phyloP scores from a whole-genome alignment of 2,329 filamentous ascomycete species.

The Plenodomus tracheiphilus region DNA sequence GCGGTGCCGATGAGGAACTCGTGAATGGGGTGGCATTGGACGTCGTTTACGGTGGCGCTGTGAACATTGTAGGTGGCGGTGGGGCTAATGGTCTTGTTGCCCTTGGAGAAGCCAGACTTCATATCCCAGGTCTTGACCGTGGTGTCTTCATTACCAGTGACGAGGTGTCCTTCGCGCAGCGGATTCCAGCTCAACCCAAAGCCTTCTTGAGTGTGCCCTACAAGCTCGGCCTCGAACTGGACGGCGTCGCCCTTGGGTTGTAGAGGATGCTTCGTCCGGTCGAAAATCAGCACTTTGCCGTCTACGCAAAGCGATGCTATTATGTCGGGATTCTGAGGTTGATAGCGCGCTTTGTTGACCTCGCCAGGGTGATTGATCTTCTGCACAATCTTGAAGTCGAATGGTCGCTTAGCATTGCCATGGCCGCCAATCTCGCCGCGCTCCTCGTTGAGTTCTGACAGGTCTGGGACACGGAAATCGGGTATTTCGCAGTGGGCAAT shows the following conservation, averaged over 20 bases:
- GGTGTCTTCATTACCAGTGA: slow-evolving; percentile 87
- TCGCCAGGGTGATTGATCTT: slow-evolving; percentile 96
- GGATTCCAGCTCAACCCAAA: slow-evolving; percentile 95
- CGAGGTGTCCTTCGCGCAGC: slow-evolving; percentile 76
- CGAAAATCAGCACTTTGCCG: slow-evolving; percentile 87
- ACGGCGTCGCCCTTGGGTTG: slow-evolving; percentile 66
- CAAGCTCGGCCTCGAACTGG: slow-evolving; percentile 80
- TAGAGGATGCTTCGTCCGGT: slow-evolving; percentile 89
- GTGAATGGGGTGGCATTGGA: slow-evolving; percentile 90
- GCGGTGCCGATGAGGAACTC: slow-evolving; percentile 83
- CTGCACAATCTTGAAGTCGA: slow-evolving; percentile 91
- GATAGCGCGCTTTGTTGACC: slow-evolving; percentile 97
- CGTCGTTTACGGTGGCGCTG: slow-evolving; percentile 90
- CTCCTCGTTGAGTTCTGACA: slow-evolving; percentile 87
- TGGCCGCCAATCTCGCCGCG: slow-evolving; percentile 93
- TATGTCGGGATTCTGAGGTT: slow-evolving; percentile 95
- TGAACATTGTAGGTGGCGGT: slow-evolving; percentile 83
- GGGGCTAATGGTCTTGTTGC: slow-evolving; percentile 71
- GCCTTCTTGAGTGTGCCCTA: slow-evolving; percentile 85
- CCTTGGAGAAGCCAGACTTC: slow-evolving; percentile 68
- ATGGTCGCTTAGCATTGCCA: slow-evolving; percentile 72
- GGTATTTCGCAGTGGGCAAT: slow-evolving; percentile 94
- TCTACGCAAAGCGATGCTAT: slow-evolving; percentile 92
- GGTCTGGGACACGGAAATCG: slow-evolving; percentile 71
- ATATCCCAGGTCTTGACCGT: slow-evolving; percentile 95